A percentile compares a stretch with the other conserved stretches of the same genome.
phyloP scores from a whole-genome alignment of 169 alveolate species.

The Cryptosporidium ubiquitum region DNA sequence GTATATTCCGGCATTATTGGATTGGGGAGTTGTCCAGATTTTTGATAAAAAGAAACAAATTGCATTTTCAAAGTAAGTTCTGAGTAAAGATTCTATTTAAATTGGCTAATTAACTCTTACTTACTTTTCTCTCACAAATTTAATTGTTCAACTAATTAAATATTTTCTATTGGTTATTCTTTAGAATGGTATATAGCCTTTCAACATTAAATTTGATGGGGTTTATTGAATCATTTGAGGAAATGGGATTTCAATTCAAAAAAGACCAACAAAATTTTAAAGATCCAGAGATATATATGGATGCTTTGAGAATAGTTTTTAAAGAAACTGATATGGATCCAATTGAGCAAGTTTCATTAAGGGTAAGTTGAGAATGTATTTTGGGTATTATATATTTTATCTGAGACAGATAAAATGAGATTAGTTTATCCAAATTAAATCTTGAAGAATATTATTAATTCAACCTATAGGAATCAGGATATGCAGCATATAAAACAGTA shows the following conservation, averaged over 20 bases:
- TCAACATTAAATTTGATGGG: conserved; percentile 84
- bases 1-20: conserved; percentile 83
- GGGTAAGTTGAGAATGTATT: conserved; percentile 13
- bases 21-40: conserved; percentile 87
- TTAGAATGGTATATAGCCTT: conserved; percentile 79
- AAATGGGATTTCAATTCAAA: conserved; percentile 86
- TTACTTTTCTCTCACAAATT: neutral
- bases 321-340: conserved; percentile 76
- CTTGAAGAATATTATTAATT: neutral
- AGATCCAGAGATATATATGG: conserved; percentile 88
- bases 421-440: neutral
- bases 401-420: no score
- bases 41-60: conserved; percentile 79
- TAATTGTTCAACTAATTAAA: neutral
- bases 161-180: neutral
- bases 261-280: conserved; percentile 76
- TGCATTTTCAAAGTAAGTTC: conserved; percentile 85
- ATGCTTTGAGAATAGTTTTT: conserved; percentile 81
- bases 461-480: conserved; percentile 46
- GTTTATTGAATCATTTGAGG: conserved; percentile 86
- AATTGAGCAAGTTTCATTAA: conserved; percentile 27
- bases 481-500: conserved; percentile 61
- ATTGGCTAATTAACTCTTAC: neutral
- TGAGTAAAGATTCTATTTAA: neutral
- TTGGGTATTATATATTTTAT: no score